phyloP scores from a whole-genome alignment of 805 yeast species.

The Myxozyma kluyveri region DNA sequence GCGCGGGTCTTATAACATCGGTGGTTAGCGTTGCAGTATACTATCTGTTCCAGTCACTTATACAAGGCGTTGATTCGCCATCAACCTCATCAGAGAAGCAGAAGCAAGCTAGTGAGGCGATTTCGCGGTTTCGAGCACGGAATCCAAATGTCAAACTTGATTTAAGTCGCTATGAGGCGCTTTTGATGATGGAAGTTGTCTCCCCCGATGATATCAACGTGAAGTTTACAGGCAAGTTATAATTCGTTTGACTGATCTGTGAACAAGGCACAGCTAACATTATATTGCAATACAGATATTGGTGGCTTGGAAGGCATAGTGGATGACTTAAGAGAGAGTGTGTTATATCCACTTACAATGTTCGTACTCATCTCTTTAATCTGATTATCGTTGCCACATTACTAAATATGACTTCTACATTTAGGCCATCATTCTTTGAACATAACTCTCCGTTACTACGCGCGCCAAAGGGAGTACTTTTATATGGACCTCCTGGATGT shows the following conservation, averaged over 20 bases:
- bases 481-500: conserved; percentile 96
- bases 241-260: background rate
- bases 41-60: background rate
- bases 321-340: conserved; percentile 83
- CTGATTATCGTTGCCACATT: conserved; percentile 1
- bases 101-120: conserved; percentile 54
- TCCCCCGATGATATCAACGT: conserved; percentile 80
- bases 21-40: background rate
- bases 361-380: conserved; percentile 5
- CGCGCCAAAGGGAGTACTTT: conserved; percentile 90
- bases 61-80: background rate
- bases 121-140: conserved; percentile 54
- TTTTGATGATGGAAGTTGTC: conserved; percentile 73
- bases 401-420: too few relatives aligned
- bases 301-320: conserved; percentile 85
- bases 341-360: conserved; percentile 74
- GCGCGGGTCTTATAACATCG: background rate
- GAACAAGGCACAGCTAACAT: background rate
- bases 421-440: conserved; percentile 67
- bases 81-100: background rate
- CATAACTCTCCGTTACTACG: conserved; percentile 67
- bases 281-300: conserved; percentile 53
- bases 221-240: conserved; percentile 50
- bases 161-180: conserved; percentile 70
- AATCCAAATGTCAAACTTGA: conserved; percentile 59